Evolutionary conservation across 169 alveolate genomes (phyloP).

Genomic region (Eimeria zaria): DNA sequence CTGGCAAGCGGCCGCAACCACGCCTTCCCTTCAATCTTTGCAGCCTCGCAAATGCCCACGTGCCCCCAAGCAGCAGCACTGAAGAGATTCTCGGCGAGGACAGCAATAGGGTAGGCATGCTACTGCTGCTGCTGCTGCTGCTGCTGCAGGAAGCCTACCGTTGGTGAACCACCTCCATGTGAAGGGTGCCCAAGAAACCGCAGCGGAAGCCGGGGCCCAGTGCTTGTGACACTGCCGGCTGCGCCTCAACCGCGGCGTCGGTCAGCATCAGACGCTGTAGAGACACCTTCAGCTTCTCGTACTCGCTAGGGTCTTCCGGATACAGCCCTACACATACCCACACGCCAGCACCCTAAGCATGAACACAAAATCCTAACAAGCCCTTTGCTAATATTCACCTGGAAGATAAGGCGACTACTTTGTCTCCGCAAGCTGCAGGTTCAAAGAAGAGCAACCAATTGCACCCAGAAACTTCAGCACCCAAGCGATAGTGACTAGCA

Average conservation of each 20-base stretch:
- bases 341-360: not conserved
- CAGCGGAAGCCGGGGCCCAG: conserved; percentile 97
- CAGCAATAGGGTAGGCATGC: not conserved
- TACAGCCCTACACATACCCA: conserved; percentile 90
- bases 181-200: conserved; percentile 97
- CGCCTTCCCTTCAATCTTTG: not conserved
- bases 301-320: conserved; percentile 83
- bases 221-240: conserved; percentile 93
- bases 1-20: not conserved
- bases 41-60: not conserved
- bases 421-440: not conserved
- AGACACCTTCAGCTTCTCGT: conserved; percentile 88
- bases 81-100: not conserved
- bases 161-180: conserved; percentile 96
- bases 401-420: too few relatives aligned
- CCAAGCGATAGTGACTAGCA: not conserved
- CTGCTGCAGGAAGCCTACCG: conserved; percentile 92
- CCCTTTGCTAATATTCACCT: too few relatives aligned
- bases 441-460: not conserved
- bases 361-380: not conserved
- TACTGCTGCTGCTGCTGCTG: not conserved
- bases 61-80: not conserved
- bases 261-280: conserved; percentile 93
- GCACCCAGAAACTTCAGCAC: not conserved
- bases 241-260: conserved; percentile 94